Base-by-base conservation (phyloP, 495 filamentous ascomycete species). In the Podospora appendiculata region DNA sequence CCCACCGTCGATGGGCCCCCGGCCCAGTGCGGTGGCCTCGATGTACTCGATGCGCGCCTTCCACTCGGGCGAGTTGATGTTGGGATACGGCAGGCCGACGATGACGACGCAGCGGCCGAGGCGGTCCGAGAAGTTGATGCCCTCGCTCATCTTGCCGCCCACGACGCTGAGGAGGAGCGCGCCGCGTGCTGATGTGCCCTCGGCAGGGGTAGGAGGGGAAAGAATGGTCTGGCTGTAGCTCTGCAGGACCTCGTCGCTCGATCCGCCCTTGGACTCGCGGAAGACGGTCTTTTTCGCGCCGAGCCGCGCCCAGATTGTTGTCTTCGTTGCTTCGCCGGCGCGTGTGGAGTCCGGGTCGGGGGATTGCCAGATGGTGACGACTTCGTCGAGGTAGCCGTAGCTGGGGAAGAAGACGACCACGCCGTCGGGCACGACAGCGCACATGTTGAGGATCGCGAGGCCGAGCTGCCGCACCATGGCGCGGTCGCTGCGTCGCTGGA, bases 351-450 rank as follows among this genome's bases (percentile, higher is more conserved):
- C 41, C 0, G 47, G 44, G 6, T 60, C 58, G 6, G 16, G 46
- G 41, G 32, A 70, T 55, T 82, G 80, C 92, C 91, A 96, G 5
- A 76, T 68, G 19, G 57, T 61, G 35, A 89, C 64, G 35, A 95
- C 86, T 36, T 83, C 79, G 47, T 87, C 82, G 4, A 98, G 77
- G 65, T 95, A 96, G 19, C 86, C 79, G 69, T 97, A 96, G 63
- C 88, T 93, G 16, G 94, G 90, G 58, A 98, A 96, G 66, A 98
- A 98, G 8, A 92, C 84, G n/a, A 97, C 90, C 11, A 97, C 78
- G 11, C 93, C 93, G 57, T 95, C 90, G 0, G 90, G 90, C 10
- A 96, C 87, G 14, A 80, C 69, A 34, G 77, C 73, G 58, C 83
- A 87, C 8, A 92, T 70, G 41, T 86, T 83, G 17, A 88, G 69